Base-by-base conservation (phyloP, 129 eudicot genomes). In the Escallonia rubra region DNA sequence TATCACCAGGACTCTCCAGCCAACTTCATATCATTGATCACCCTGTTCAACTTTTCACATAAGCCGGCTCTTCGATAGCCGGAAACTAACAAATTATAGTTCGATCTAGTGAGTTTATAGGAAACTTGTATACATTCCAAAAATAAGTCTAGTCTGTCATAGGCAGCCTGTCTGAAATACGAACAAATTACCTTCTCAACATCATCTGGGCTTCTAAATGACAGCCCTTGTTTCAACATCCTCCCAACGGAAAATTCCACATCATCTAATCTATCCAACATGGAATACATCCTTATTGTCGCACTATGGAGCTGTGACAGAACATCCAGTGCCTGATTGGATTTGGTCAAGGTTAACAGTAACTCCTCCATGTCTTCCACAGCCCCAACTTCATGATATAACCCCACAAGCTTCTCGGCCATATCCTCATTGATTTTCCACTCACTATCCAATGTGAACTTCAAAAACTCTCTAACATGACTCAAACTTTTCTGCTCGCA, bases 211-310 rank as follows among this genome's bases (percentile, higher is more conserved):
- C 79, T 74, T 61, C 80, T 58, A 63, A 88, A 88, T 40, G 60
- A 51, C 59, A 75, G 65, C 59, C 86, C 85, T 43, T 80, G 64
- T 71, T 68, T 88, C 74, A 85, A 67, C 91, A 85, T 85, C 84
- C 91, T 69, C 64, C 88, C 84, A 62, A 85, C 73, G 64, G 77
- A 54, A 67, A 74, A 84, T 74, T 88, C 91, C 76, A 84, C 75
- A 79, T 87, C 90, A 74, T 85, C 86, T 57, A 82, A 64, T 66
- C 88, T 79, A 52, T 82, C 88, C 55, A 65, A 43, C 63, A 51
- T 66, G 11, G 86, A 82, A 70, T 79, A 83, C 71, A 79, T 65
- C 57, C 81, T 72, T 63, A 88, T 80, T 9, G 85, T 59, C 9
- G 79, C 85, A 48, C 66, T 60, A 11, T 82, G 60, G 6, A 80